phyloP scores from a whole-genome alignment of 257 asterid species.

The Nemophila menziesii region DNA sequence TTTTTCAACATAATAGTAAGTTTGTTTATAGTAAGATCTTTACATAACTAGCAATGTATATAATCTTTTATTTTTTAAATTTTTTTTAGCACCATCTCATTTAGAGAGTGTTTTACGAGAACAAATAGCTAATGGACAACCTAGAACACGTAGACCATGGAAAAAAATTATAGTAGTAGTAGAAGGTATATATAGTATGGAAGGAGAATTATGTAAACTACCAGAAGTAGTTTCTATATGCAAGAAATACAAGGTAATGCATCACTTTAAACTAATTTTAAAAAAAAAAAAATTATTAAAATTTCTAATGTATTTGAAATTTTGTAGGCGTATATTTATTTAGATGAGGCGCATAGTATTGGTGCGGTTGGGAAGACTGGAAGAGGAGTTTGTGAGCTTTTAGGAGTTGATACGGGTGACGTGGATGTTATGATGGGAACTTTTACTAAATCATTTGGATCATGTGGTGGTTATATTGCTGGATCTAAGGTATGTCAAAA shows the following conservation, averaged over 20 bases:
- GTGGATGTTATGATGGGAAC: conserved; percentile 99
- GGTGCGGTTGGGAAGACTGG: conserved; percentile 98
- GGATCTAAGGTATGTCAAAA: conserved; percentile 95
- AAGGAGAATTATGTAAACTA: conserved; percentile 93
- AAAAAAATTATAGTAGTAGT: conserved; percentile 89
- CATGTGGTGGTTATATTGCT: conserved; percentile 97
- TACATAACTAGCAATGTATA: conserved; percentile 1
- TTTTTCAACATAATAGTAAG: conserved; percentile 94
- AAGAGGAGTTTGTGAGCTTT: conserved; percentile 95
- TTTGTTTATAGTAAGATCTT: conserved; percentile 3
- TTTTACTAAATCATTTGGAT: conserved; percentile 95
- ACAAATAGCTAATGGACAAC: conserved; percentile 91
- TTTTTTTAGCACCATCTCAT: conserved; percentile 70
- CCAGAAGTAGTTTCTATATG: conserved; percentile 93
- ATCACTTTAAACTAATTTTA: too few species aligned
- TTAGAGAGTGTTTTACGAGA: conserved; percentile 85
- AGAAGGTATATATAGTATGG: conserved; percentile 99
- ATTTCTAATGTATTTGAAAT: not conserved
- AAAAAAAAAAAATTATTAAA: too few species aligned
- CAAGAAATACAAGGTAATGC: conserved; percentile 87
- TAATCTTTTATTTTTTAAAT: conserved; percentile 13
- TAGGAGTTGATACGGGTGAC: conserved; percentile 91
- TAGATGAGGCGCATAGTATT: conserved; percentile 99
- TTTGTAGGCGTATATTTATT: conserved; percentile 60
- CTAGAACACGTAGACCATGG: conserved; percentile 98